phyloP scores from a whole-genome alignment of 768 basidiomycete genomes.

The Kwoniella sp. region DNA sequence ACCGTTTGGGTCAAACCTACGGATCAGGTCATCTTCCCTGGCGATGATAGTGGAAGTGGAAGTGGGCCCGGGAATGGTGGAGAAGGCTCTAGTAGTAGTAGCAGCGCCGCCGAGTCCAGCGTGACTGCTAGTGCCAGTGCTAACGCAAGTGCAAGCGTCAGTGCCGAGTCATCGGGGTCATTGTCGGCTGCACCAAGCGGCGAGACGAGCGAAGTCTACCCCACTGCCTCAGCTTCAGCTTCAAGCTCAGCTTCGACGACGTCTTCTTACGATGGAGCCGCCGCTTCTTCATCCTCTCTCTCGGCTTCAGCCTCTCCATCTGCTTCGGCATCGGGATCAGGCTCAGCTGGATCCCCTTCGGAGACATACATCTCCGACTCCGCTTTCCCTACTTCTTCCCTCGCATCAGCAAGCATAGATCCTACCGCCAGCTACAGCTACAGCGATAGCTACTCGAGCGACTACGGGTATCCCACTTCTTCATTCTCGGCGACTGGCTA shows the following conservation, averaged over 20 bases:
- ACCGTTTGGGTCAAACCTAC: constrained; percentile 49
- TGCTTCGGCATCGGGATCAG: constrained; percentile 4
- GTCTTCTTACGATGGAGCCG: constrained; percentile 7
- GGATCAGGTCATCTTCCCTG: constrained; percentile 30
- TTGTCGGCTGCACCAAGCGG: background rate
- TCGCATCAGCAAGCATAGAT: constrained; percentile 4
- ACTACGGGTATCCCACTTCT: background rate
- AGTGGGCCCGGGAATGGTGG: constrained; percentile 13
- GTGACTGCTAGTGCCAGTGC: background rate
- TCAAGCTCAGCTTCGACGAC: constrained; percentile 6
- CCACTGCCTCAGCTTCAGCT: background rate
- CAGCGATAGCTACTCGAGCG: background rate
- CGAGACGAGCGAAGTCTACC: background rate
- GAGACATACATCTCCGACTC: constrained; percentile 3
- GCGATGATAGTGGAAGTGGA: constrained; percentile 5
- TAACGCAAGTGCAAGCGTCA: constrained; percentile 4
- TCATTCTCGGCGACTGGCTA: background rate
- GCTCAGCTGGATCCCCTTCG: background rate
- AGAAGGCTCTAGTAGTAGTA: background rate
- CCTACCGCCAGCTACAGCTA: background rate
- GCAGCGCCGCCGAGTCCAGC: background rate
- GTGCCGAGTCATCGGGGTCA: background rate
- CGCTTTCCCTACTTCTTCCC: background rate
- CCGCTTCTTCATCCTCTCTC: constrained; percentile 10
- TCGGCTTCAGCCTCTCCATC: constrained; percentile 8